Evolutionary conservation across 2,329 filamentous ascomycete species (phyloP).

Genomic region (Clonostachys byssicola): DNA sequence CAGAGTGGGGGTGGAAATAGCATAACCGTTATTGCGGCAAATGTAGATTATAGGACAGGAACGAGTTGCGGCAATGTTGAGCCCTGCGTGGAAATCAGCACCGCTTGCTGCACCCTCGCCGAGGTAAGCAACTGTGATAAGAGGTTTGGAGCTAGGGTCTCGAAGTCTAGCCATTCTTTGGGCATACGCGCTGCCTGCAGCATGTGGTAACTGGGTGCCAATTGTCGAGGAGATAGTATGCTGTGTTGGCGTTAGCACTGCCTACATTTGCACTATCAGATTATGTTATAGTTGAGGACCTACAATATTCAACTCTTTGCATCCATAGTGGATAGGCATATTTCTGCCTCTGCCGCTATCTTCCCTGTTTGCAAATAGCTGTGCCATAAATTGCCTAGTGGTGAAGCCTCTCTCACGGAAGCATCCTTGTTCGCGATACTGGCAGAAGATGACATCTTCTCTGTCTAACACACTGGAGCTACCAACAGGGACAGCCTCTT

Average conservation of each 20-base stretch:
- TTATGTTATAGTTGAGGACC: constrained; percentile 19
- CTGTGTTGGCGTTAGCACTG: constrained; percentile 26
- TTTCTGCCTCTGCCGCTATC: constrained; percentile 82
- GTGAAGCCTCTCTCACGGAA: constrained; percentile 87
- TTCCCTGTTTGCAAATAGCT: constrained; percentile 83
- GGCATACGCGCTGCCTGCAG: constrained; percentile 81
- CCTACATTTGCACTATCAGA: background rate
- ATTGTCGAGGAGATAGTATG: constrained; percentile 82
- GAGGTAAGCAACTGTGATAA: constrained; percentile 80
- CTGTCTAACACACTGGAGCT: constrained; percentile 78
- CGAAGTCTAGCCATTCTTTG: constrained; percentile 75
- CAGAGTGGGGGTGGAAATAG: constrained; percentile 82
- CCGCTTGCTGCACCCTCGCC: constrained; percentile 88
- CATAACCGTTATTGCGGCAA: constrained; percentile 90
- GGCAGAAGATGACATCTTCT: constrained; percentile 88
- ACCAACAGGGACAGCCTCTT: constrained; percentile 91
- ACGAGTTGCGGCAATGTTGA: constrained; percentile 87
- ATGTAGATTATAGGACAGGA: constrained; percentile 87
- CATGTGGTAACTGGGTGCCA: constrained; percentile 86
- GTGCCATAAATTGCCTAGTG: constrained; percentile 88
- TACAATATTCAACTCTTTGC: constrained; percentile 77
- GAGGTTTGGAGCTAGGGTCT: constrained; percentile 61
- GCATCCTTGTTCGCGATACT: constrained; percentile 91
- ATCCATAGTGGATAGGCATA: constrained; percentile 97
- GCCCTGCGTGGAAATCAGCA: constrained; percentile 85